These are phyloP conservation scores for Boletus vermiculosoides DNA, from an alignment of 768 basidiomycete species.

Conservation along the genomic window DNA sequence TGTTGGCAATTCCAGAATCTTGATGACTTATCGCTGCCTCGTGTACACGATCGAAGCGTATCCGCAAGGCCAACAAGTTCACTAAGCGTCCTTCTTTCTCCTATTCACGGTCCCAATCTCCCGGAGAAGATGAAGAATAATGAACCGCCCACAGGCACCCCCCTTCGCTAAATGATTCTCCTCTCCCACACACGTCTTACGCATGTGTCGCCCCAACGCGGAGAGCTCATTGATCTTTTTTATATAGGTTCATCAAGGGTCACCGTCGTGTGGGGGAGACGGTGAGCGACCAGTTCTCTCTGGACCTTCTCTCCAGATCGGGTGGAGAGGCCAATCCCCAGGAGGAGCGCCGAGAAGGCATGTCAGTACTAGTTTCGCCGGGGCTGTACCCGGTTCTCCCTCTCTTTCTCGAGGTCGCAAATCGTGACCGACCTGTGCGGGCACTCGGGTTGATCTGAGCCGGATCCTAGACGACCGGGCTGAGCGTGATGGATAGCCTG, in stretches of 20 bases:
- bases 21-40: constrained; percentile 11
- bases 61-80: constrained; percentile 2
- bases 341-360: not conserved
- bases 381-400: not conserved
- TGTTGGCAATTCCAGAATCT: constrained; percentile 6
- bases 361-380: too few relatives aligned
- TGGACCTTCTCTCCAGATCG: not conserved
- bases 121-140: constrained; percentile 10
- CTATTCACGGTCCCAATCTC: constrained; percentile 1
- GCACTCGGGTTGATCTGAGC: constrained; percentile 1
- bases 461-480: not conserved
- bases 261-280: constrained; percentile 9
- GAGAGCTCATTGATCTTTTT: constrained; percentile 9
- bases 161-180: constrained; percentile 22
- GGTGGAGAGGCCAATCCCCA: not conserved
- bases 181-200: constrained; percentile 9
- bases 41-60: constrained; percentile 10
- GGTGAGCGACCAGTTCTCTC: not conserved
- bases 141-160: constrained; percentile 16
- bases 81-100: constrained; percentile 4
- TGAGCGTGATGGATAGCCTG: not conserved
- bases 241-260: constrained; percentile 10
- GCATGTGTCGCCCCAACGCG: constrained; percentile 8
- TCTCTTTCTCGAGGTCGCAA: not conserved
- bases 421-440: not conserved